Conservation (phyloP, 176 grass and related monocot genomes). For the Triticum monococcum region DNA sequence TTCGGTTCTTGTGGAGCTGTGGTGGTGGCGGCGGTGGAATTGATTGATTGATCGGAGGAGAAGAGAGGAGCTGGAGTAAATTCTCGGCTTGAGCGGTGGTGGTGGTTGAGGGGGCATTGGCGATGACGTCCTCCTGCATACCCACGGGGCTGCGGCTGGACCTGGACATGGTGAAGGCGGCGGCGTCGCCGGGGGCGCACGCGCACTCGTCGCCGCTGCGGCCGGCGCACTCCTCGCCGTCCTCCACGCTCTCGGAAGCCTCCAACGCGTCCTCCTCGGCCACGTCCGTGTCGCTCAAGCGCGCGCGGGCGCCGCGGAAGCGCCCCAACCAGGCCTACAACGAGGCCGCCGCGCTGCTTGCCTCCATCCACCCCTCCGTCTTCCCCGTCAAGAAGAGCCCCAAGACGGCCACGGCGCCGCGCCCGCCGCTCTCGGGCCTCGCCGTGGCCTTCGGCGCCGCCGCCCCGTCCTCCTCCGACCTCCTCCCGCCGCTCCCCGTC, state of each 20-base stretch:
- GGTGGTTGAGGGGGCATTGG: conserved; percentile 4
- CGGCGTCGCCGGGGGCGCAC: conserved; percentile 50
- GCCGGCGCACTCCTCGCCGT: conserved; percentile 66
- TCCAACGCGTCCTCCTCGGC: conserved; percentile 65
- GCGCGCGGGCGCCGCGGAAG: conserved; percentile 70
- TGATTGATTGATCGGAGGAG: background rate
- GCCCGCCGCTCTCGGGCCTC: conserved; percentile 27
- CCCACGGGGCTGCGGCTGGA: conserved; percentile 68
- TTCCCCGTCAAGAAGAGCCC: conserved; percentile 74
- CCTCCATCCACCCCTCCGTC: conserved; percentile 77
- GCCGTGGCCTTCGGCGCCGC: conserved; percentile 20
- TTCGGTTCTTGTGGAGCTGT: background rate
- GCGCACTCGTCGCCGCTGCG: conserved; percentile 66
- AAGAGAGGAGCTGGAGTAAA: background rate
- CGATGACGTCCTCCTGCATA: conserved; percentile 77
- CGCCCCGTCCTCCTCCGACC: conserved; percentile 34
- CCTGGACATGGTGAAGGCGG: conserved; percentile 83
- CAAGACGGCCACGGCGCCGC: conserved; percentile 25
- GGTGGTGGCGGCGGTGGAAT: conserved; percentile 20
- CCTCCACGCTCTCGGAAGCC: conserved; percentile 60
- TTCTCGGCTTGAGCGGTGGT: background rate
- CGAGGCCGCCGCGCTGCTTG: conserved; percentile 88
- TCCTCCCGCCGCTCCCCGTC: conserved; percentile 78
- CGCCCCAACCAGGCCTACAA: conserved; percentile 96
- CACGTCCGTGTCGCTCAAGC: conserved; percentile 69